These are phyloP conservation scores for Zangia roseola DNA, from an alignment of 768 basidiomycete genomes.

Conservation along the genomic window DNA sequence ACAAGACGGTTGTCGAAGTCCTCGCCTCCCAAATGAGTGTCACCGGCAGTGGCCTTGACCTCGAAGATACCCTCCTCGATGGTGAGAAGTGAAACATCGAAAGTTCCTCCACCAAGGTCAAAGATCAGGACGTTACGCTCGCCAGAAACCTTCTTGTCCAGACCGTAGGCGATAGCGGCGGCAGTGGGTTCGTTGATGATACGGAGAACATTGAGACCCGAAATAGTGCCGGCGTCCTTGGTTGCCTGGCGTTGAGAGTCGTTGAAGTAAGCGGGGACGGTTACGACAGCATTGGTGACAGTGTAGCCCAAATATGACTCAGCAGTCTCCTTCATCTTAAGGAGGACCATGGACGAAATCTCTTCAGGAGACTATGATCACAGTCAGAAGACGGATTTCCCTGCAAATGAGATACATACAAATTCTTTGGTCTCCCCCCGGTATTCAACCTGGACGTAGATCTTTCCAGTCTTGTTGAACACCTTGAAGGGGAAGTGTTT, in stretches of 20 bases:
- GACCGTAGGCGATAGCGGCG: constrained; percentile 97
- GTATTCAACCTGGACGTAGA: constrained; percentile 86
- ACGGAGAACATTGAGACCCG: constrained; percentile 93
- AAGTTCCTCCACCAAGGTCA: constrained; percentile 98
- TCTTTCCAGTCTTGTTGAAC: constrained; percentile 83
- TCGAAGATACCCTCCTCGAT: constrained; percentile 98
- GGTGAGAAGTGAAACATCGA: constrained; percentile 94
- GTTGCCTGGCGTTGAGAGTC: constrained; percentile 99
- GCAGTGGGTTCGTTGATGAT: constrained; percentile 99
- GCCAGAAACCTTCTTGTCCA: constrained; percentile 88
- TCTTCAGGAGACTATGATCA: constrained; percentile 82
- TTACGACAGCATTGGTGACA: constrained; percentile 90
- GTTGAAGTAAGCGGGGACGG: constrained; percentile 98
- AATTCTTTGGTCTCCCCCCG: constrained; percentile 94
- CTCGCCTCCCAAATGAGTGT: constrained; percentile 97
- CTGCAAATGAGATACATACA: constrained; percentile 43
- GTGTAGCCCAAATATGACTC: constrained; percentile 91
- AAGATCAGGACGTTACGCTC: constrained; percentile 98
- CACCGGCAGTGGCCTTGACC: constrained; percentile 97
- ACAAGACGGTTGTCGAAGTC: constrained; percentile 98
- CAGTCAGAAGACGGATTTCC: constrained; percentile 2
- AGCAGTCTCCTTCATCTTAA: constrained; percentile 98
- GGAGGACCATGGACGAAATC: constrained; percentile 95
- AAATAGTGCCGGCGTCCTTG: constrained; percentile 94
- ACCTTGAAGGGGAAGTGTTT: constrained; percentile 96